phyloP scores from a whole-genome alignment of 2,329 filamentous ascomycete species.

The Fusarium newnesense region DNA sequence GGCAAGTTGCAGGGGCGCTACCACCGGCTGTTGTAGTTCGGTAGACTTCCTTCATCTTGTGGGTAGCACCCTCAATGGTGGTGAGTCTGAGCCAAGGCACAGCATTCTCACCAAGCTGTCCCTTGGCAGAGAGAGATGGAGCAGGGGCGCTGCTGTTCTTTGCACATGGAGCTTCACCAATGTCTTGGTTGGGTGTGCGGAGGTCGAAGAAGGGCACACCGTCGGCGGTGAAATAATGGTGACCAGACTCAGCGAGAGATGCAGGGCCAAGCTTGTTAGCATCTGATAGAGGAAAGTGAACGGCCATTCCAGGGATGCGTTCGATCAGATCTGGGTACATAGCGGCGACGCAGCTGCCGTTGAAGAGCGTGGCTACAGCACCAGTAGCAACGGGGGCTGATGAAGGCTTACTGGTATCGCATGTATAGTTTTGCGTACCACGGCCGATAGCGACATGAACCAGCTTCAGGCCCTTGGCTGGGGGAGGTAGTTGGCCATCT shows the following conservation, averaged over 20 bases:
- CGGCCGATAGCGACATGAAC: constrained; percentile 86
- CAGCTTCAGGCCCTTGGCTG: constrained; percentile 69
- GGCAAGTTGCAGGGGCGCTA: constrained; percentile 76
- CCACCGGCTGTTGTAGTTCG: constrained; percentile 87
- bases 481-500: constrained; percentile 66
- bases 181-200: constrained; percentile 61
- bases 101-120: constrained; percentile 71
- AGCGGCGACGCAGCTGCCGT: constrained; percentile 82
- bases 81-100: constrained; percentile 85
- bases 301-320: constrained; percentile 72
- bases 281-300: constrained; percentile 70
- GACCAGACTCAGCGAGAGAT: constrained; percentile 73
- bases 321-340: constrained; percentile 73
- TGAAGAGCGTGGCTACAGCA: constrained; percentile 86
- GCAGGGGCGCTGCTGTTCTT: constrained; percentile 72
- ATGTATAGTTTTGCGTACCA: constrained; percentile 95
- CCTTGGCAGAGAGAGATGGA: constrained; percentile 68
- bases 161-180: constrained; percentile 70
- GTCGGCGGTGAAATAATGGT: constrained; percentile 81
- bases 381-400: constrained; percentile 73
- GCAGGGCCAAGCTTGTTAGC: constrained; percentile 61
- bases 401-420: constrained; percentile 68
- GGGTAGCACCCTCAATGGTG: constrained; percentile 62
- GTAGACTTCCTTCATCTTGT: constrained; percentile 79
- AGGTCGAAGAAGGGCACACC: constrained; percentile 86